Percentiles rank a stretch among this genome's conserved stretches.
Evolutionary conservation across 179 eudicot genomes (phyloP).

Genomic region (Nepenthes alata): DNA sequence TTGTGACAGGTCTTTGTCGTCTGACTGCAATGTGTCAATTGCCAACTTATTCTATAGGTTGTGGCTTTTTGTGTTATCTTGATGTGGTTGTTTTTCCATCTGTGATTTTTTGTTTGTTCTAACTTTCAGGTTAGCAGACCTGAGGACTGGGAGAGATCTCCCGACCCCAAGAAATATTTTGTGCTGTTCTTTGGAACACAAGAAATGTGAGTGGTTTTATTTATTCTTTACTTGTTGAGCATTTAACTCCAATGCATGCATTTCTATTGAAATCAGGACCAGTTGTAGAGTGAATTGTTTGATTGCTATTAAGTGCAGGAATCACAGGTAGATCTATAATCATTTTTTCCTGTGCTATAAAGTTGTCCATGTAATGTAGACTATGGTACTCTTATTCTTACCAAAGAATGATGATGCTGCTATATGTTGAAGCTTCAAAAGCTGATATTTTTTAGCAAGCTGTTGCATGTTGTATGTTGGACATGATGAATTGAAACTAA

Average conservation of each 20-base stretch:
- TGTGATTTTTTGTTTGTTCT: neutral
- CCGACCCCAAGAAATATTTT: slow-evolving; percentile 83
- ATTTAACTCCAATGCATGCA: neutral
- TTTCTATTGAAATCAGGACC: neutral
- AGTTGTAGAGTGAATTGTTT: neutral
- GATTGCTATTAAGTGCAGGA: neutral
- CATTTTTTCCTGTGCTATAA: no score
- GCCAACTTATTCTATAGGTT: neutral
- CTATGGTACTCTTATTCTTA: no score
- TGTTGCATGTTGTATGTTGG: no score
- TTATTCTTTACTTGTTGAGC: neutral
- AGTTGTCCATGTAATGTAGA: no score
- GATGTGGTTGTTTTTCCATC: neutral
- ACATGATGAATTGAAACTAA: no score
- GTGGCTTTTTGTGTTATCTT: neutral
- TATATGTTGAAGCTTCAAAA: no score
- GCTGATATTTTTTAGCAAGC: no score
- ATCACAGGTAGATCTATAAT: no score
- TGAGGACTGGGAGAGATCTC: slow-evolving; percentile 63
- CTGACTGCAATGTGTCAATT: neutral
- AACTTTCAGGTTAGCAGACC: slow-evolving; percentile 72
- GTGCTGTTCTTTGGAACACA: slow-evolving; percentile 85
- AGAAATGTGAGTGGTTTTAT: slow-evolving; percentile 70
- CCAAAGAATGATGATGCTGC: no score
- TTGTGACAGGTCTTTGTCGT: neutral